phyloP scores from a whole-genome alignment of 306 rosid species.

The Cicer judaicum region DNA sequence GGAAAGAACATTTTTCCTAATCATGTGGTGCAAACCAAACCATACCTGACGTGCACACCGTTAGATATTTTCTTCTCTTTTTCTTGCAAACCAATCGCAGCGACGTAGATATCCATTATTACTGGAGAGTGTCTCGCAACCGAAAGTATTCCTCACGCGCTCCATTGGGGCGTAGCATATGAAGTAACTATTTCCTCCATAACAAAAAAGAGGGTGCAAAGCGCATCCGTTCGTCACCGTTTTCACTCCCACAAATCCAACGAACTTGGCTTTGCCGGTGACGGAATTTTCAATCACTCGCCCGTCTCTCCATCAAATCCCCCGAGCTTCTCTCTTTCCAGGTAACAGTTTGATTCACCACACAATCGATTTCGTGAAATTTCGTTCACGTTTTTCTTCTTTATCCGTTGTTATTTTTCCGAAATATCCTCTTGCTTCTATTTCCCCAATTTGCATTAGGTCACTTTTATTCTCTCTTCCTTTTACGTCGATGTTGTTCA shows the following conservation, averaged over 20 bases:
- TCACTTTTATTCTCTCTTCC: slow-evolving; percentile 13
- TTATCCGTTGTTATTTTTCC: slow-evolving; percentile 21
- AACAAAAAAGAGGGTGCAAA: slow-evolving; percentile 36
- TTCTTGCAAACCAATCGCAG: slow-evolving; percentile 38
- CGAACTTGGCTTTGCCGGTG: slow-evolving; percentile 58
- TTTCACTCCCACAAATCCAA: slow-evolving; percentile 41
- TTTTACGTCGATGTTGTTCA: slow-evolving; percentile 27
- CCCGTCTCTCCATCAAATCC: slow-evolving; percentile 41
- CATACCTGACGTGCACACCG: slow-evolving; percentile 47
- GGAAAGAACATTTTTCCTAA: slow-evolving; percentile 38
- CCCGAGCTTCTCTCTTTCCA: slow-evolving; percentile 20
- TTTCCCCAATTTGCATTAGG: slow-evolving; percentile 39
- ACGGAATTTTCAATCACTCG: slow-evolving; percentile 55
- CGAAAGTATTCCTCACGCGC: slow-evolving; percentile 41
- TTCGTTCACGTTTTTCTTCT: background rate
- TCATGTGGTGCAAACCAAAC: slow-evolving; percentile 12
- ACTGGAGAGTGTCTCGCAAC: background rate
- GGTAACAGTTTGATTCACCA: slow-evolving; percentile 53
- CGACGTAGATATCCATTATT: background rate
- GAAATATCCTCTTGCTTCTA: slow-evolving; percentile 33
- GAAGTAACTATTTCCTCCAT: slow-evolving; percentile 22
- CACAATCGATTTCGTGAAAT: slow-evolving; percentile 22
- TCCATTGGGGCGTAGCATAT: slow-evolving; percentile 41
- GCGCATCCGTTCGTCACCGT: slow-evolving; percentile 63
- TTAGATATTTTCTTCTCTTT: slow-evolving; percentile 30